Evolutionary conservation across 129 eudicot genomes (phyloP), one percentile per base, ranked within the genome.

Genomic region (Kitagawia praeruptora): DNA sequence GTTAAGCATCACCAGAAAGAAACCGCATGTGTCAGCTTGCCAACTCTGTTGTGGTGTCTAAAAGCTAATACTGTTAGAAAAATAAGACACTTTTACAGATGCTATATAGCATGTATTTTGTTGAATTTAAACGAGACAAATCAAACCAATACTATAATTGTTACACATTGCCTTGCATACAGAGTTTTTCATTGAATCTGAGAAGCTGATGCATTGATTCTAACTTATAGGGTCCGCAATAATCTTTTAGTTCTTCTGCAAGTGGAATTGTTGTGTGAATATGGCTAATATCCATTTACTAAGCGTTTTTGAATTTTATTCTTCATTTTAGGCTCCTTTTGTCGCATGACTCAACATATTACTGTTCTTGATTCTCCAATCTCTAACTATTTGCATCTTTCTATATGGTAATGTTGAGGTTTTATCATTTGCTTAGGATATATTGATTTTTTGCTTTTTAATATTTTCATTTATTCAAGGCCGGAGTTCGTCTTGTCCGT

Each of bases 401-500:
- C 37, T 34, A 34, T 34, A 34, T 73, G 53, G n/a, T 73, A 73
- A 42, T 42, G 53, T 23, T 23, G 76, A 38, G 53, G 34, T 21
- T 41, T 31, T 27, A 6, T 41, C 76, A 41, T 73, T 73, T 73
- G 5, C 75, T 71, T 71, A 41, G 44, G 0, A 42, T 39, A 8
- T 42, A 3, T 71, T 15, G 13, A 42, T 42, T 4, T 73, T 23
- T 42, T 42, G 51, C 16, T 73, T 42, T 73, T 42, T 70, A 9
- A 42, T 42, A 73, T 42, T 10, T 14, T 19, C 1, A 25, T 76
- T 81, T 87, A 81, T 83, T 41, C 16, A 86, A 94, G 98, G 89
- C 98, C 37, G 98, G 98, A 79, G 98, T 94, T 78, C 97, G 81
- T 64, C 88, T 94, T 46, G 98, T 94, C 79, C 93, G 89, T 84